Conservation (phyloP, 768 basidiomycete species). For the Pleurotus citrinopileatus region DNA sequence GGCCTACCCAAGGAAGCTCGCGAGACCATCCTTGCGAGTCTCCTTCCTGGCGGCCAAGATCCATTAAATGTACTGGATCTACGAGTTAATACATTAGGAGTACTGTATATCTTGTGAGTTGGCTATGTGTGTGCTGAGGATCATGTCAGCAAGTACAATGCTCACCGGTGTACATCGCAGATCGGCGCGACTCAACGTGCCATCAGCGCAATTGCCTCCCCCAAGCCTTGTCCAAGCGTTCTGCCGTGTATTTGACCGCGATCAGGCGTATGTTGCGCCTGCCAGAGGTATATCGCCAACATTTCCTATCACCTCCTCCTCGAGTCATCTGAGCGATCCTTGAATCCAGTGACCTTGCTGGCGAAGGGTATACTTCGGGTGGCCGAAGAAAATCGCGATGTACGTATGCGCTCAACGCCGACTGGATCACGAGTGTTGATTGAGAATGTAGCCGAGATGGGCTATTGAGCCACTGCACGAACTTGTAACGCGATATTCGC, state of each 20-base stretch:
- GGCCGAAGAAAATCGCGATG: slow-evolving; percentile 48
- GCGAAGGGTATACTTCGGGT: slow-evolving; percentile 60
- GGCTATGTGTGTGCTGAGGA: neutral
- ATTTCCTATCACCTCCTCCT: neutral
- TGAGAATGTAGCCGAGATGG: slow-evolving; percentile 24
- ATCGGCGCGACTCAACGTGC: slow-evolving; percentile 52
- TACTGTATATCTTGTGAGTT: slow-evolving; percentile 72
- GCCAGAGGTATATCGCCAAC: slow-evolving; percentile 51
- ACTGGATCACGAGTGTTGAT: neutral
- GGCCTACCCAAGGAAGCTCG: slow-evolving; percentile 54
- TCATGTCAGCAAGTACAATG: too few relatives aligned
- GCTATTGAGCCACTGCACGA: slow-evolving; percentile 58
- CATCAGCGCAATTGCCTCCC: slow-evolving; percentile 37
- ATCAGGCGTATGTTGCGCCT: slow-evolving; percentile 63
- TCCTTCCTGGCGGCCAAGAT: slow-evolving; percentile 60
- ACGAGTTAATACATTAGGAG: slow-evolving; percentile 55
- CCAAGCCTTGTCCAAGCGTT: slow-evolving; percentile 49
- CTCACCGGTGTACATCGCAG: too few relatives aligned
- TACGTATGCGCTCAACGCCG: slow-evolving; percentile 26
- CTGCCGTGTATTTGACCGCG: slow-evolving; percentile 58
- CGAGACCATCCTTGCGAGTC: slow-evolving; percentile 53
- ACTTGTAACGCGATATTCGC: slow-evolving; percentile 63
- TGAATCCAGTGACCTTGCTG: slow-evolving; percentile 58
- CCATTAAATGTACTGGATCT: slow-evolving; percentile 61
- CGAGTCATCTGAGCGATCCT: neutral